phyloP scores from a whole-genome alignment of 2,329 filamentous ascomycete species.

The Cercospora sesami region DNA sequence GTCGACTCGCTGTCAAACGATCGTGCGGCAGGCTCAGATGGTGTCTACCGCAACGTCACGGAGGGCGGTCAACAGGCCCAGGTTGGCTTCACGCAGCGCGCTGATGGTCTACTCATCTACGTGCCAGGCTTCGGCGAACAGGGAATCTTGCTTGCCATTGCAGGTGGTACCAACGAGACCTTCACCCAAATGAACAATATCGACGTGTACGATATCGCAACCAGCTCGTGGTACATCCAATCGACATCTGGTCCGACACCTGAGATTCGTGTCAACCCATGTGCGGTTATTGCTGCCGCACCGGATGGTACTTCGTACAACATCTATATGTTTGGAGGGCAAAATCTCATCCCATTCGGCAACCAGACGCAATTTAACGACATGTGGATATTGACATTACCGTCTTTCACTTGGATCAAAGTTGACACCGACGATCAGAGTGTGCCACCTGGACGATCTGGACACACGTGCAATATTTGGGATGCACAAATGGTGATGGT shows the following conservation, averaged over 20 bases:
- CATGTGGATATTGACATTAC: constrained; percentile 77
- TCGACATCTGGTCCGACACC: constrained; percentile 62
- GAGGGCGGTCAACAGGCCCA: constrained; percentile 66
- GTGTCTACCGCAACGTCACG: constrained; percentile 72
- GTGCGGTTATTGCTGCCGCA: constrained; percentile 70
- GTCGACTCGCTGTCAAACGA: constrained; percentile 57
- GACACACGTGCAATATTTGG: constrained; percentile 75
- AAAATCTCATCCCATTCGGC: constrained; percentile 66
- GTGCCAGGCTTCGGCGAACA: constrained; percentile 74
- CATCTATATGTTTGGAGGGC: constrained; percentile 75
- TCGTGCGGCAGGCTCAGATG: constrained; percentile 60
- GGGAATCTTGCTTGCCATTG: constrained; percentile 74
- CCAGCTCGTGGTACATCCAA: constrained; percentile 71
- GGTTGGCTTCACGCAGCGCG: constrained; percentile 69
- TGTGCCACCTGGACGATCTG: constrained; percentile 61
- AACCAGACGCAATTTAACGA: constrained; percentile 65
- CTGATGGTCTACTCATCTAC: constrained; percentile 71
- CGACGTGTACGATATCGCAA: constrained; percentile 77
- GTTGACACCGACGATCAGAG: constrained; percentile 55
- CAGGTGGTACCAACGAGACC: constrained; percentile 67
- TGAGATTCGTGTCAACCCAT: constrained; percentile 62
- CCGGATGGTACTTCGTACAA: constrained; percentile 68
- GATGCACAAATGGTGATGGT: constrained; percentile 78
- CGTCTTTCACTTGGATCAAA: constrained; percentile 76
- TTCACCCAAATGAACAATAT: constrained; percentile 66